Evolutionary conservation across 768 basidiomycete species (phyloP).

Genomic region (Glaciozyma martinii): DNA sequence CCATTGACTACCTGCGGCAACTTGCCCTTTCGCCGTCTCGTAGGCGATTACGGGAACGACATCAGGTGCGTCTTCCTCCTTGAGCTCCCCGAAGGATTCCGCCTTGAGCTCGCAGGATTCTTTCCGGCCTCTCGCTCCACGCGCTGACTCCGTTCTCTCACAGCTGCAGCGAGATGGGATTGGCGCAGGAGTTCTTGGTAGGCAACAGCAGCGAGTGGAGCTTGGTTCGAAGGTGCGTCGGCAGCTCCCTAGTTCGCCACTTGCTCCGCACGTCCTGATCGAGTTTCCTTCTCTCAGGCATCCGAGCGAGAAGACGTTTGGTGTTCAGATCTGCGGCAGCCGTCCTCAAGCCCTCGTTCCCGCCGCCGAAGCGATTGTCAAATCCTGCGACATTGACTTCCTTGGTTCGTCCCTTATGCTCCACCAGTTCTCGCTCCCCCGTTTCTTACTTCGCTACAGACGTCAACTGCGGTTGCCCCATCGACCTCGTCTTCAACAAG

Average conservation of each 20-base stretch:
- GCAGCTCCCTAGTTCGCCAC: background rate
- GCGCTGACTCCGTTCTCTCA: background rate
- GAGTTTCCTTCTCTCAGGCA: no score
- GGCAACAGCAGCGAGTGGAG: constrained; percentile 95
- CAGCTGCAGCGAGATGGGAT: constrained; percentile 83
- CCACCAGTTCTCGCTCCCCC: no score
- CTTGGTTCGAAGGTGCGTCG: constrained; percentile 54
- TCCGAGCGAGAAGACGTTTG: constrained; percentile 75
- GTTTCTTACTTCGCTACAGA: constrained; percentile 38
- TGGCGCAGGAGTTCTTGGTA: constrained; percentile 77
- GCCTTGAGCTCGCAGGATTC: background rate
- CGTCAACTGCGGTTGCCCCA: constrained; percentile 93
- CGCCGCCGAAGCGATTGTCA: constrained; percentile 68
- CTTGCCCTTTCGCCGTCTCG: constrained; percentile 88
- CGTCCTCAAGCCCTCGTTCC: constrained; percentile 66
- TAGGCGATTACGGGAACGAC: constrained; percentile 75
- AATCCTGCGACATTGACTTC: constrained; percentile 49
- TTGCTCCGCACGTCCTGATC: background rate
- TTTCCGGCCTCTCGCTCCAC: constrained; percentile 41
- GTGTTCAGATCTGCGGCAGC: constrained; percentile 85
- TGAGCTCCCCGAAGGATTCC: no score
- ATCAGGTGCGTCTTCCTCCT: constrained; percentile 63
- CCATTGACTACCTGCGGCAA: constrained; percentile 95
- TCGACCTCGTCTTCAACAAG: constrained; percentile 80
- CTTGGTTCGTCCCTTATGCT: constrained; percentile 15